Evolutionary conservation across 2,329 filamentous ascomycete species (phyloP).

Genomic region (Tetracladium maxilliforme): DNA sequence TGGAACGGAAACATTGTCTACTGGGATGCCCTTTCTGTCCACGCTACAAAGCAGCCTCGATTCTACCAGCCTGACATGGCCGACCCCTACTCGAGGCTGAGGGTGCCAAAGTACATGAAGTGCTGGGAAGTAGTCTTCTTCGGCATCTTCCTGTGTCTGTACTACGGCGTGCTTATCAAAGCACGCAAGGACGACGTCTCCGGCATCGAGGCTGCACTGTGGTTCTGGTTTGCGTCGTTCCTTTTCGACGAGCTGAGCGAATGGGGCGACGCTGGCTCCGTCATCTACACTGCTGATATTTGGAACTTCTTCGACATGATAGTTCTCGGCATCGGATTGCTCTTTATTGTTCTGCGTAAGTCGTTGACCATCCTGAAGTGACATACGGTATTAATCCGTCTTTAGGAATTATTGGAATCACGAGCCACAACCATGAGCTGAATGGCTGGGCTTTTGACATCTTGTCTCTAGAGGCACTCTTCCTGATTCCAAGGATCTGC

Average conservation of each 20-base stretch:
- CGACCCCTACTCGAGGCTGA: slow-evolving; percentile 60
- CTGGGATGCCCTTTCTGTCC: slow-evolving; percentile 64
- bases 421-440: slow-evolving; percentile 41
- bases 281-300: slow-evolving; percentile 74
- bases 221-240: slow-evolving; percentile 78
- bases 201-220: slow-evolving; percentile 55
- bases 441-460: slow-evolving; percentile 77
- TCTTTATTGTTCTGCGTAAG: slow-evolving; percentile 57
- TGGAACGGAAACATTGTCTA: slow-evolving; percentile 82
- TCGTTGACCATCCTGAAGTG: neutral
- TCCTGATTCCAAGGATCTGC: slow-evolving; percentile 57
- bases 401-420: slow-evolving; percentile 51
- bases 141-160: slow-evolving; percentile 58
- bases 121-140: slow-evolving; percentile 76
- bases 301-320: slow-evolving; percentile 64
- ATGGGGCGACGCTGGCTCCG: slow-evolving; percentile 70
- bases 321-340: slow-evolving; percentile 58
- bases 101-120: slow-evolving; percentile 76
- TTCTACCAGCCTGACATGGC: slow-evolving; percentile 55
- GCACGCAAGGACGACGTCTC: slow-evolving; percentile 43
- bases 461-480: slow-evolving; percentile 75
- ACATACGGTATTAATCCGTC: slow-evolving; percentile 3
- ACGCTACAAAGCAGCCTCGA: slow-evolving; percentile 60
- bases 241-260: slow-evolving; percentile 79
- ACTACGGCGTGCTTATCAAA: slow-evolving; percentile 75